Base-by-base conservation (phyloP, 1,139 yeast species). In the Zygotorulaspora mrakii region DNA sequence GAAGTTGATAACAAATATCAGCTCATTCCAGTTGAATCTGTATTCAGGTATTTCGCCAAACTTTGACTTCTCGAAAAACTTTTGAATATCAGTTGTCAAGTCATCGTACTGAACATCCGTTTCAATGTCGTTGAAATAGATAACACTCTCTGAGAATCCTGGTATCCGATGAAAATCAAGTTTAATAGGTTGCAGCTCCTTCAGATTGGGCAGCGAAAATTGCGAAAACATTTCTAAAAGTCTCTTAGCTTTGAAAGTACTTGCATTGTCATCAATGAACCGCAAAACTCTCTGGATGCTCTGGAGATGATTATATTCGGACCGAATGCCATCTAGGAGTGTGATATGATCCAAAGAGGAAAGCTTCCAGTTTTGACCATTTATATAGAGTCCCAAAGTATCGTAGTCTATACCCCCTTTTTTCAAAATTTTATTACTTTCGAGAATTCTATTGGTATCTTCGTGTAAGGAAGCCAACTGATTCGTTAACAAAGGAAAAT, bases 41-140 rank as follows among this genome's bases (percentile, higher is more conserved):
- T 82, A 71, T 4, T 75, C 74, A 1, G 94, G 94, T 9, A 87
- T 65, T 52, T 78, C 81, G 6, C 86, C 88, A 14, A 70, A 68
- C 41, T 57, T 60, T 39, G 67, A 50, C 32, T 65, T 53, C 26
- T 64, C 58, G 20, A 65, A 65, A 65, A 56, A 78, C 45, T 66
- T 71, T 3, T 62, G 49, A 18, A 78, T 62, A 43, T 79, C 70
- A 1, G 62, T 46, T 0, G 76, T 57, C 56, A 76, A 74, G 3
- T 65, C 59, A 1, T 60, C 54, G 58, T 85, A 89, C 27, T 66
- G 68, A 0, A 59, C 57, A 52, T 88, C 96, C 0, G 50, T 57
- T 50, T 81, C 94, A 9, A 91, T 64, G 61, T 91, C 82, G 54
- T 89, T 94, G 51, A 89, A 70, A 67, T 81, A 89, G 1, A 83